These are phyloP conservation scores for Tremella yokohamensis DNA, from an alignment of 768 basidiomycete genomes.

Conservation along the genomic window DNA sequence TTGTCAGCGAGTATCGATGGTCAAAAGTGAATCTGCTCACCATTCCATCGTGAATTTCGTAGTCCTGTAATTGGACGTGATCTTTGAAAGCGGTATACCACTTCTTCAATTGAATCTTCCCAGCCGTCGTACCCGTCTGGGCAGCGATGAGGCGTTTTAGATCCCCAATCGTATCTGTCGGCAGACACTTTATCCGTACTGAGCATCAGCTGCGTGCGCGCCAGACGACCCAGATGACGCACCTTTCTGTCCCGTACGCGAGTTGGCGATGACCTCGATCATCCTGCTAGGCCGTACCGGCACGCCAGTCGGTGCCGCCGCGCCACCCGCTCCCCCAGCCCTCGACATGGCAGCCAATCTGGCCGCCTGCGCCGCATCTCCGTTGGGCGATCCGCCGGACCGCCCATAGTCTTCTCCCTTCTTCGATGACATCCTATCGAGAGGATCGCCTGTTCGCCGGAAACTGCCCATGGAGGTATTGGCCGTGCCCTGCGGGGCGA, in stretches of 20 bases:
- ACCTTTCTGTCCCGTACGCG: slow-evolving; percentile 93
- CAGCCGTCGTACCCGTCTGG: slow-evolving; percentile 80
- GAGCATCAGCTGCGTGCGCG: background rate
- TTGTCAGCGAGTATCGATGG: slow-evolving; percentile 7
- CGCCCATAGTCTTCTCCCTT: slow-evolving; percentile 21
- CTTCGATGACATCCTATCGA: slow-evolving; percentile 34
- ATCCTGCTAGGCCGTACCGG: slow-evolving; percentile 2
- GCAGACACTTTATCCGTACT: slow-evolving; percentile 90
- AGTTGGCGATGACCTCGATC: slow-evolving; percentile 83
- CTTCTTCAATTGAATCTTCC: slow-evolving; percentile 93
- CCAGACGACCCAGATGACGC: slow-evolving; percentile 19
- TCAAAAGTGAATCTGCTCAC: slow-evolving; percentile 28
- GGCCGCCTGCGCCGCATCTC: slow-evolving; percentile 17
- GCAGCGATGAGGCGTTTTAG: slow-evolving; percentile 95
- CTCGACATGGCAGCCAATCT: slow-evolving; percentile 26
- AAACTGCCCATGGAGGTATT: slow-evolving; percentile 28
- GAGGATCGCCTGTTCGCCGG: slow-evolving; percentile 28
- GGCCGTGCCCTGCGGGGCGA: slow-evolving; percentile 17
- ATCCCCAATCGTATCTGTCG: slow-evolving; percentile 94
- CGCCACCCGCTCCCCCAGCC: slow-evolving; percentile 13
- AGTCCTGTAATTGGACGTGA: slow-evolving; percentile 56
- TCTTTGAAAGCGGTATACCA: slow-evolving; percentile 98
- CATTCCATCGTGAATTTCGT: slow-evolving; percentile 53
- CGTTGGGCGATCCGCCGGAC: slow-evolving; percentile 2
- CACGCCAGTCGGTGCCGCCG: slow-evolving; percentile 14